These are phyloP conservation scores for Dactylellina leptospora DNA, from an alignment of 2,329 filamentous ascomycete genomes.

Conservation along the genomic window DNA sequence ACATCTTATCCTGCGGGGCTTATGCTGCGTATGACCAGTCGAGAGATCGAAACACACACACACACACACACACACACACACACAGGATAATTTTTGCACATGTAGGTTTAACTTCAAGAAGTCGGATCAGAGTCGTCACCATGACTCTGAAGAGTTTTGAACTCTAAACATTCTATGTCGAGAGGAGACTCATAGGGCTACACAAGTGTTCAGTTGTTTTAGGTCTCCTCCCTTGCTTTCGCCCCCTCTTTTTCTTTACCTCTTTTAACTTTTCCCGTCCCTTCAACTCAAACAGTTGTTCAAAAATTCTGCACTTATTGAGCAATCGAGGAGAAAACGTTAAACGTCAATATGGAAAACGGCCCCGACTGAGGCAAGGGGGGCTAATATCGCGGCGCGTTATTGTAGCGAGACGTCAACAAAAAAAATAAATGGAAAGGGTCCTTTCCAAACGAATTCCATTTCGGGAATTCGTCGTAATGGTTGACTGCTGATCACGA, in stretches of 20 bases:
- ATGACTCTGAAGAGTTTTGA: neutral
- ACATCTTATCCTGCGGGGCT: constrained; percentile 21
- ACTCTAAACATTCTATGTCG: neutral
- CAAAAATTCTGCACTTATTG: constrained; percentile 18
- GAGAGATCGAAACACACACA: neutral
- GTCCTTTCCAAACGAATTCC: no score
- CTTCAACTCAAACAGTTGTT: constrained; percentile 1
- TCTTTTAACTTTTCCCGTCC: neutral
- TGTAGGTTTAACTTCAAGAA: neutral
- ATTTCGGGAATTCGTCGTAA: no score
- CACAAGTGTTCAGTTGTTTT: constrained; percentile 22
- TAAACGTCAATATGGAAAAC: constrained; percentile 41
- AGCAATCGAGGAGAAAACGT: constrained; percentile 24
- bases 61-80: neutral
- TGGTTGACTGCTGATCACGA: no score
- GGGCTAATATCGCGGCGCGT: neutral
- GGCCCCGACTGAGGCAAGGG: constrained; percentile 34
- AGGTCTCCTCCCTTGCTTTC: constrained; percentile 1
- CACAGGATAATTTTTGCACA: constrained; percentile 12
- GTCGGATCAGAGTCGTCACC: neutral
- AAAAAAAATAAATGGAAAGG: constrained; percentile 12
- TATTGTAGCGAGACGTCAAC: constrained; percentile 31
- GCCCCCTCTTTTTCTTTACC: neutral
- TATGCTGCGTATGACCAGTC: constrained; percentile 23
- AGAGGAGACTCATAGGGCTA: constrained; percentile 6